phyloP scores from a whole-genome alignment of 257 asterid genomes.

The Solanum etuberosum region DNA sequence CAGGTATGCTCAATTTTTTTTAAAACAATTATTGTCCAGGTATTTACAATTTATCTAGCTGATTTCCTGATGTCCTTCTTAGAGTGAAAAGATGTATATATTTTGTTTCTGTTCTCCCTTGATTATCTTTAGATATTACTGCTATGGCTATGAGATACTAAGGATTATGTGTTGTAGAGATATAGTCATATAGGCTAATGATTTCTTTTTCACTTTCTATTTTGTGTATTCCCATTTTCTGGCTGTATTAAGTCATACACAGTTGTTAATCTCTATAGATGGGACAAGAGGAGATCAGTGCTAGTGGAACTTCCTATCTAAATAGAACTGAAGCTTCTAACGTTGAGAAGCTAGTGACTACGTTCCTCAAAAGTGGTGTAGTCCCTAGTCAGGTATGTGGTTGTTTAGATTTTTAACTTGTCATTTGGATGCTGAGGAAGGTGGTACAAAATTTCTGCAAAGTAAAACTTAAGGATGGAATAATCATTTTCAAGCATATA shows the following conservation, averaged over 20 bases:
- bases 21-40: background rate
- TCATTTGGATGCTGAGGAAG: background rate
- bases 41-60: background rate
- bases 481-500: background rate
- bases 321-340: constrained; percentile 97
- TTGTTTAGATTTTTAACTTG: background rate
- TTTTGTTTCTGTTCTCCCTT: background rate
- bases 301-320: constrained; percentile 93
- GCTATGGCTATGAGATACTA: background rate
- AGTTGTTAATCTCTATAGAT: constrained; percentile 34
- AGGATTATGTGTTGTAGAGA: background rate
- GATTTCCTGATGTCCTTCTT: background rate
- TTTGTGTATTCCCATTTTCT: background rate
- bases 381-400: constrained; percentile 80
- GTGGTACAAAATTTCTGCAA: background rate
- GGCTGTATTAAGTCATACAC: background rate
- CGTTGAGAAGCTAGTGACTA: constrained; percentile 92
- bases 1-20: constrained; percentile 41
- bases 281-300: constrained; percentile 99
- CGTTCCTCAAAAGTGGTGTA: constrained; percentile 95
- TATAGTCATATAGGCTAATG: background rate
- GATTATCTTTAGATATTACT: background rate
- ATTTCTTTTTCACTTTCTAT: background rate
- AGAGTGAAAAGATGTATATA: background rate
- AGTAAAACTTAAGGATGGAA: background rate